Base-by-base conservation (phyloP, 2,329 filamentous ascomycete species). In the Coniochaeta sp. region DNA sequence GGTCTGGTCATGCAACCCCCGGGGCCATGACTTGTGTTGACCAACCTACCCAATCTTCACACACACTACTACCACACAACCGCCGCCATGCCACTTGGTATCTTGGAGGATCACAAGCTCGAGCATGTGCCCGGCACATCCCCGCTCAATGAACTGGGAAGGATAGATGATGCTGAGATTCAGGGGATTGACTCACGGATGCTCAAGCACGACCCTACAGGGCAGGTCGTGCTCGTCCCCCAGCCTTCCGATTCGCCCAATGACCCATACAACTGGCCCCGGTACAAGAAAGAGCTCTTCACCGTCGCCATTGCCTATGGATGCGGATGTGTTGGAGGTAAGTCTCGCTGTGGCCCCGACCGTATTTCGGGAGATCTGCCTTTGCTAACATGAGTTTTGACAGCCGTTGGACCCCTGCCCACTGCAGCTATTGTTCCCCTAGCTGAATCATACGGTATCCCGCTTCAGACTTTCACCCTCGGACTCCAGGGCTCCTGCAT, bases 181-280 rank as follows among this genome's bases (percentile, higher is more conserved):
- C 43, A 38, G 16, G 67, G 63, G 16, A 28, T 66, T 22, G 63
- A 65, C 57, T 47, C 59, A 1, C 60, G 61, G 31, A 60, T 64
- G 26, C 31, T 70, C 31, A 70, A 70, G 62, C 68, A 67, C 58
- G 69, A 70, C 40, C 59, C 64, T 26, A 66, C 58, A 11, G 66
- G 66, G 24, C 59, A 78, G 52, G 74, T 81, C 58, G 72, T 79
- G n/a, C 72, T 82, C n/a, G 74, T 76, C 12, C 80, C 80, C 6
- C 77, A 78, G 60, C 80, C 80, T 11, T 78, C 77, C 9, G 71
- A 74, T 54, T 77, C 75, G 17, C 75, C 76, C 8, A 77, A 79
- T 62, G 78, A 81, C 62, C 78, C 78, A 12, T 71, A 79, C 59
- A 79, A 79, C 66, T 80, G 78, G 78, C 73, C 74, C 33, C 64